These are phyloP conservation scores for Triticum urartu DNA, from an alignment of 176 grass and related monocot genomes.

Conservation along the genomic window DNA sequence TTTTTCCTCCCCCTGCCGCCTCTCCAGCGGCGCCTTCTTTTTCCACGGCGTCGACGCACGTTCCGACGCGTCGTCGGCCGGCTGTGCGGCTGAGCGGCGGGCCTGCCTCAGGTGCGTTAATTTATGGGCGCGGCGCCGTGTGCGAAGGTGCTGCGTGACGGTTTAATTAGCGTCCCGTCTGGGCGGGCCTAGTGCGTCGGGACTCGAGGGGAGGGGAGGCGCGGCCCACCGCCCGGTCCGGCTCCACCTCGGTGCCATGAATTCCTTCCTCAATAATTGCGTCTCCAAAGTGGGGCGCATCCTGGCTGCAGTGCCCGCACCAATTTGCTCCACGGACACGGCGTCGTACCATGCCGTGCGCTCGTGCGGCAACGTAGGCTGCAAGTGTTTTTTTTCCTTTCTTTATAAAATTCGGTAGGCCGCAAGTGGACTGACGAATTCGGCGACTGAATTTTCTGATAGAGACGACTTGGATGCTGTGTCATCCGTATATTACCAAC, in stretches of 20 bases:
- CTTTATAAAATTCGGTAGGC: background rate
- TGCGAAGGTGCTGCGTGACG: background rate
- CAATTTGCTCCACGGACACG: background rate
- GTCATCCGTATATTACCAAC: background rate
- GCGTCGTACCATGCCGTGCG: background rate
- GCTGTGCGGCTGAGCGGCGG: background rate
- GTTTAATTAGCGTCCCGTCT: background rate
- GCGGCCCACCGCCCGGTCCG: constrained; percentile 19
- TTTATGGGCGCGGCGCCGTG: constrained; percentile 13
- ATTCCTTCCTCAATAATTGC: constrained; percentile 39
- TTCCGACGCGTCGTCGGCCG: background rate
- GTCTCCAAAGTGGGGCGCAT: constrained; percentile 37
- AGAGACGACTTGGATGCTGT: too few relatives aligned
- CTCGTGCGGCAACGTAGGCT: background rate
- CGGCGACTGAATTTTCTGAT: too few relatives aligned
- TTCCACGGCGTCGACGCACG: constrained; percentile 8
- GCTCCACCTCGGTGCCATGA: constrained; percentile 34
- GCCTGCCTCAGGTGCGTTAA: background rate
- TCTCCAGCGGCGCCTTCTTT: background rate
- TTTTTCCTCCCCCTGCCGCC: background rate
- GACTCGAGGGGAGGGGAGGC: background rate
- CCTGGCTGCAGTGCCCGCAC: background rate
- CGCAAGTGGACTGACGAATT: background rate
- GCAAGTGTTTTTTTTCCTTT: background rate
- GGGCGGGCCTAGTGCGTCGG: constrained; percentile 13